Conservation (phyloP, 345 rosid genomes). For the Acer saccharum region DNA sequence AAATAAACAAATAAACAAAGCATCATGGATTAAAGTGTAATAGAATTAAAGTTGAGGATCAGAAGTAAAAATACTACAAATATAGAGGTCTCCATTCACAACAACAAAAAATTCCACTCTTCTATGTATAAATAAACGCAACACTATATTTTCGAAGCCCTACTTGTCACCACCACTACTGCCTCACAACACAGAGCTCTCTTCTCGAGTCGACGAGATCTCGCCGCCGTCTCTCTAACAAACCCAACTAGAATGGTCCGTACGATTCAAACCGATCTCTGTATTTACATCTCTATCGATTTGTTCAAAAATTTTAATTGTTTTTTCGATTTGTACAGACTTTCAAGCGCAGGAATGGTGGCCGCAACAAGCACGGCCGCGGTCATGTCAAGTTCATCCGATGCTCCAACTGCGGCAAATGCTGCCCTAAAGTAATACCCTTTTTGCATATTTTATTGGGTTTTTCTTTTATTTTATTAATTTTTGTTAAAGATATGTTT, state of each 20-base stretch:
- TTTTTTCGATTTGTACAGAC: conserved; percentile 40
- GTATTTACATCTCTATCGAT: neutral
- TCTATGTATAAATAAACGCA: neutral
- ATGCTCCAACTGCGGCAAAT: conserved; percentile 95
- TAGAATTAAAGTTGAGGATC: neutral
- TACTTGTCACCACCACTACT: neutral
- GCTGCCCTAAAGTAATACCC: conserved; percentile 74
- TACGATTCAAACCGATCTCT: neutral
- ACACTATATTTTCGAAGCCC: neutral
- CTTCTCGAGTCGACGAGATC: neutral
- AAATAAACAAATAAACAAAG: too few relatives aligned
- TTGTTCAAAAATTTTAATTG: neutral
- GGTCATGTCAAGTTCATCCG: conserved; percentile 89
- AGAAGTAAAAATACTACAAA: neutral
- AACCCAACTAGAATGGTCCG: neutral
- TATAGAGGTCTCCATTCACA: neutral
- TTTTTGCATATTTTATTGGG: neutral
- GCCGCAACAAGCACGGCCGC: conserved; percentile 94
- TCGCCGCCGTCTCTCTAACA: neutral
- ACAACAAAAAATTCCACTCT: too few relatives aligned
- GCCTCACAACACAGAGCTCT: neutral
- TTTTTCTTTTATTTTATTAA: neutral
- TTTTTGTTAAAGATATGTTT: neutral
- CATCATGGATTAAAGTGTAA: neutral
- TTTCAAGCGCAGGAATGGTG: conserved; percentile 93